These are phyloP conservation scores for Saccharum spontaneum DNA, from an alignment of 176 grass and related monocot species.

Conservation along the genomic window DNA sequence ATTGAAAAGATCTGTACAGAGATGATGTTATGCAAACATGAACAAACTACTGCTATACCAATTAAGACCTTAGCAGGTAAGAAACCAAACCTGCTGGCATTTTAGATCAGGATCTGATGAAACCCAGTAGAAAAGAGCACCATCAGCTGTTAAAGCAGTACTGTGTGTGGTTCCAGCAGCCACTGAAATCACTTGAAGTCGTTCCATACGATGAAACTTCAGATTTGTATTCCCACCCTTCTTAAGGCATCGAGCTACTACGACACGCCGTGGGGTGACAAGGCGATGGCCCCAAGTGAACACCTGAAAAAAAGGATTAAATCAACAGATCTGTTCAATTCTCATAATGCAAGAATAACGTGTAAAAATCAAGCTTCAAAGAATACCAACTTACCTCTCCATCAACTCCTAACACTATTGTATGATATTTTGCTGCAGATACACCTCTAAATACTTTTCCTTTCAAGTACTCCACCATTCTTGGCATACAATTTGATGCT, in stretches of 20 bases:
- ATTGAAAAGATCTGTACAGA: constrained; percentile 75
- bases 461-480: constrained; percentile 97
- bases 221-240: constrained; percentile 88
- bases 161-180: constrained; percentile 83
- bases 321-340: not conserved
- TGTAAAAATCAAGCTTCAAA: constrained; percentile 19
- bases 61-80: constrained; percentile 32
- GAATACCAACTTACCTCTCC: constrained; percentile 63
- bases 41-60: constrained; percentile 16
- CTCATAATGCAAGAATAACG: constrained; percentile 27
- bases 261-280: constrained; percentile 84
- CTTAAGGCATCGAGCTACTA: constrained; percentile 81
- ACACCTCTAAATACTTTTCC: constrained; percentile 83
- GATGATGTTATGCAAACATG: constrained; percentile 16
- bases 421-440: constrained; percentile 92
- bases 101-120: constrained; percentile 95
- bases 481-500: constrained; percentile 88
- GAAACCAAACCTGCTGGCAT: constrained; percentile 80
- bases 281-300: constrained; percentile 97
- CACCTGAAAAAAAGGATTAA: constrained; percentile 51
- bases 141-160: constrained; percentile 84
- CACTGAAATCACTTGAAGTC: constrained; percentile 83
- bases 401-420: constrained; percentile 77
- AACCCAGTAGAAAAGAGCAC: constrained; percentile 90
- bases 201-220: constrained; percentile 88